Evolutionary conservation across 805 yeast species (phyloP).

Genomic region (Yarrowia sp.): DNA sequence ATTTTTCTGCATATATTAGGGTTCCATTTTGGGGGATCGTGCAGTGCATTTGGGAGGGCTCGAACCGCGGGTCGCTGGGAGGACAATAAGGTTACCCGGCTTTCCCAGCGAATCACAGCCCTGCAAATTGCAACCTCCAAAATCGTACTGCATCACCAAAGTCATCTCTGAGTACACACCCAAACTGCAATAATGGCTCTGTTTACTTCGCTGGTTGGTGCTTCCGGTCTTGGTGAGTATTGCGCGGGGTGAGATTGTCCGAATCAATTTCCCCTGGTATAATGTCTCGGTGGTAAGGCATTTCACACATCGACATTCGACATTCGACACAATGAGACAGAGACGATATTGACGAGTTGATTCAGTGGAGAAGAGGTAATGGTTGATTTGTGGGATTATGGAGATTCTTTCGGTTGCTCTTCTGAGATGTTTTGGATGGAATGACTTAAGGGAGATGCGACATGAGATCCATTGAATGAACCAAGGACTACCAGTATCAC

Average conservation of each 20-base stretch:
- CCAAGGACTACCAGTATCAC: no score
- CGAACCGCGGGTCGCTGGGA: neutral
- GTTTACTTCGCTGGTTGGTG: slow-evolving; percentile 26
- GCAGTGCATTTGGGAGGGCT: neutral
- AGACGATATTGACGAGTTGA: no score
- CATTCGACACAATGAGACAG: no score
- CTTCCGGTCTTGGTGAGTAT: slow-evolving; percentile 25
- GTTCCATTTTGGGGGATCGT: neutral
- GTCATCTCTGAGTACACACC: slow-evolving; percentile 20
- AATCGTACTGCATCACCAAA: slow-evolving; percentile 14
- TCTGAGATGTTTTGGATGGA: no score
- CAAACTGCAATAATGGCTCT: slow-evolving; percentile 22
- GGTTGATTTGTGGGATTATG: no score
- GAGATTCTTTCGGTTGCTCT: no score
- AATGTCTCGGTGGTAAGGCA: no score
- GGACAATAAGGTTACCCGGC: neutral
- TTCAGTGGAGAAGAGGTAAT: no score
- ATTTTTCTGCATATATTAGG: slow-evolving; percentile 3
- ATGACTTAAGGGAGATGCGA: no score
- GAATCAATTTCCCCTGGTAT: no score
- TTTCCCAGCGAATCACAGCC: slow-evolving; percentile 14
- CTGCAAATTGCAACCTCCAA: slow-evolving; percentile 12
- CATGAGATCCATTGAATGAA: no score
- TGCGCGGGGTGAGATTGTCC: neutral
- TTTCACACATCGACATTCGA: neutral